Evolutionary conservation across 352 stramenopile genomes (phyloP), one percentile per base, ranked within the genome.

Genomic region (Pythium vanterpoolii): DNA sequence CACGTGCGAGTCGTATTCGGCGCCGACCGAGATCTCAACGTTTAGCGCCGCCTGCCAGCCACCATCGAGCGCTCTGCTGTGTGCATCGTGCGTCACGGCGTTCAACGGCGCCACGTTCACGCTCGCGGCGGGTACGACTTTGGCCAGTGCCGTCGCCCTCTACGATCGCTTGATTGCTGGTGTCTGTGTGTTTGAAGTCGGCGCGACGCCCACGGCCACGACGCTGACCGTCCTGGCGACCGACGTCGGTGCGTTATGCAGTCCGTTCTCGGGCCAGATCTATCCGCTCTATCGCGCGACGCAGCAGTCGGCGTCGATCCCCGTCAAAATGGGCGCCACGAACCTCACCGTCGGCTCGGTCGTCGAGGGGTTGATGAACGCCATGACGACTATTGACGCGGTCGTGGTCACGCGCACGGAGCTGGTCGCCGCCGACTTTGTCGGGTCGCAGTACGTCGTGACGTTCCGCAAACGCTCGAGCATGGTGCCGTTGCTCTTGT

Each of bases 1-100:
- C 49, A 91, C 83, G 1, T 94, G 84, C 27, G 82, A 92, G 60
- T 83, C 83, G 28, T 97, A 96, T 60, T 96, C 88, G 13, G 82
- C 95, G 28, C 88, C 88, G 13, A 66, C 69, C 26, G 57, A 68
- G 1, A 78, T 77, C 40, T 73, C 72, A 3, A 73, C 69, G 1
- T 87, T 94, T 21, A 93, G 71, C 49, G 60, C 62, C 0, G 55
- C 66, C 1, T 97, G 90, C 44, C 72, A 63, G 4, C 79, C 78
- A 16, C 67, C 52, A 6, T 9, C 18, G 1, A 49, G 11, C 0
- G 58, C 61, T 44, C 57, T 40, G 65, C 66, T 83, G 40, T 94
- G 73, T 60, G 62, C 66, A 50, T 83, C 62, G 7, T 93, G 77
- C 68, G 84, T 83, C 51, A 93, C 74, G 3, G 64, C 51, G 14